A percentile compares a stretch with the other conserved stretches of the same genome.
These are phyloP conservation scores for Priceomyces castillae DNA, from an alignment of 805 yeast species.

Conservation along the genomic window DNA sequence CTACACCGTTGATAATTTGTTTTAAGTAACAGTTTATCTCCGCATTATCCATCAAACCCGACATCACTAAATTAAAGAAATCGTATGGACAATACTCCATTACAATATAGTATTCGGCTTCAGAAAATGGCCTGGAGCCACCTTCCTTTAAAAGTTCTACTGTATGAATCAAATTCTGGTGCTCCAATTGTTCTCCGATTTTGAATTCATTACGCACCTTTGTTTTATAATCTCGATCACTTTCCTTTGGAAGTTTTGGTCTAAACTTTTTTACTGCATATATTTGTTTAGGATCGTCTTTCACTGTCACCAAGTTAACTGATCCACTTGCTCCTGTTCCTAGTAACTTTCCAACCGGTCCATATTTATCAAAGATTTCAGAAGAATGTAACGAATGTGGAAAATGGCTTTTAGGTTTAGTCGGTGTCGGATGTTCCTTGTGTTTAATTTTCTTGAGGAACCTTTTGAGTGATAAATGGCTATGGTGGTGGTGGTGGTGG, in stretches of 20 bases:
- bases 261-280: constrained; percentile 90
- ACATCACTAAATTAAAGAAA: constrained; percentile 90
- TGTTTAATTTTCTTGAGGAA: constrained; percentile 50
- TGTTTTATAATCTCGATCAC: constrained; percentile 64
- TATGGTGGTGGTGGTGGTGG: constrained; percentile 11
- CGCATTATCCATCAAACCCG: constrained; percentile 66
- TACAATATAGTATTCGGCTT: constrained; percentile 56
- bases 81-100: constrained; percentile 95
- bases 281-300: constrained; percentile 47
- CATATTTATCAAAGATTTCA: constrained; percentile 54
- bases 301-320: constrained; percentile 71
- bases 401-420: constrained; percentile 6
- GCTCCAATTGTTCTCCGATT: constrained; percentile 70
- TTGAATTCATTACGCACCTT: constrained; percentile 82
- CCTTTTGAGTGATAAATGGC: constrained; percentile 42
- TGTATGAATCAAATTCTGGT: constrained; percentile 78
- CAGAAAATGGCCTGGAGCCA: constrained; percentile 14
- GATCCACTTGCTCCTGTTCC: constrained; percentile 97
- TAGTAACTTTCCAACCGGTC: constrained; percentile 61
- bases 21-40: constrained; percentile 81
- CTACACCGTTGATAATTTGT: constrained; percentile 75
- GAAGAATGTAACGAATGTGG: constrained; percentile 18
- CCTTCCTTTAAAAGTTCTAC: constrained; percentile 74
- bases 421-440: constrained; percentile 4
- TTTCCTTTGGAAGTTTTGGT: constrained; percentile 57